Conservation (phyloP, 306 rosid species). For the Lotus japonicus region DNA sequence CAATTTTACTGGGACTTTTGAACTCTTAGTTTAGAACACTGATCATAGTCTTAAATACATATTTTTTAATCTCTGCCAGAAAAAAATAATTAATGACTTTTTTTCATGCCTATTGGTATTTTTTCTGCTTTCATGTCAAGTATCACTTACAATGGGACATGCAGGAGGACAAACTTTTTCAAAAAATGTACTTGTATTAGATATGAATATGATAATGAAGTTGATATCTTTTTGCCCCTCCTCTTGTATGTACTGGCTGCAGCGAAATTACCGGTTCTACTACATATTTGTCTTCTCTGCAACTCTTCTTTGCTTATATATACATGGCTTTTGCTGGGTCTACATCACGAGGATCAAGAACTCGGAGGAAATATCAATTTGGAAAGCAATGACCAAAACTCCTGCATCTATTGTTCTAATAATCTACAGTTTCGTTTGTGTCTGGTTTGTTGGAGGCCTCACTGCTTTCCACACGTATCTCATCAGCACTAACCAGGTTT, state of each 20-base stretch:
- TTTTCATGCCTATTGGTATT: conserved; percentile 4
- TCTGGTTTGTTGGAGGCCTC: conserved; percentile 80
- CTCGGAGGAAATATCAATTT: conserved; percentile 40
- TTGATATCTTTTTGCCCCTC: conserved; percentile 3
- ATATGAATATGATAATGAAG: conserved; percentile 6
- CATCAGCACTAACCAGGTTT: conserved; percentile 71
- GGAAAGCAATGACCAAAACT: conserved; percentile 66
- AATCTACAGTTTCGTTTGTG: conserved; percentile 43
- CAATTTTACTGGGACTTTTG: background rate
- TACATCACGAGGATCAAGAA: conserved; percentile 51
- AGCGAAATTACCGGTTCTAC: conserved; percentile 77
- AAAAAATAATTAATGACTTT: background rate
- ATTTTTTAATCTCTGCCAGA: background rate
- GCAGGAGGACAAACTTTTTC: background rate
- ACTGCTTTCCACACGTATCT: conserved; percentile 60
- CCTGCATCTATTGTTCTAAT: conserved; percentile 61
- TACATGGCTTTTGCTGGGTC: conserved; percentile 78
- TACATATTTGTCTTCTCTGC: conserved; percentile 54
- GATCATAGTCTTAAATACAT: background rate
- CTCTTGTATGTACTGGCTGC: conserved; percentile 28
- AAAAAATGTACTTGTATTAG: background rate
- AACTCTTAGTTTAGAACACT: background rate
- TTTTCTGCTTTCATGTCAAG: background rate
- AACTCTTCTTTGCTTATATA: conserved; percentile 55
- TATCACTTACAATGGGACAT: background rate